Evolutionary conservation across 805 yeast species (phyloP), one percentile per base, ranked within the genome.

Genomic region (Lachancea cidri): DNA sequence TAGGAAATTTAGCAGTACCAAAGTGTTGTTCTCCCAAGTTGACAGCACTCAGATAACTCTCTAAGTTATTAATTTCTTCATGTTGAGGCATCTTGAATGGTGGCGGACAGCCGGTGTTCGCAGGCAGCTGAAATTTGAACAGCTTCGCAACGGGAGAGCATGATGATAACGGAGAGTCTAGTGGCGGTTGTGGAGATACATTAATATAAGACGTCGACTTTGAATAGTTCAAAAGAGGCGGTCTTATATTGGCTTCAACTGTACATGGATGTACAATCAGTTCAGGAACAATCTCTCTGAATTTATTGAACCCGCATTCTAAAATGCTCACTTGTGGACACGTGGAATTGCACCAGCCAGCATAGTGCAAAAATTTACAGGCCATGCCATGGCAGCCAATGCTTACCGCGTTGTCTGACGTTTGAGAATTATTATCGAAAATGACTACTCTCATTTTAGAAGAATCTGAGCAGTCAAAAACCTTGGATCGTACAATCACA

Each of bases 121-220:
- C 25, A 4, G 65, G 64, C 43, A 60, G 46, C 42, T 58, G 60
- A 39, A 60, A 58, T 36, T 56, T 58, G 18, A 57, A 53, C 20
- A 60, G 47, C 29, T 59, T 57, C 9, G 62, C 57, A 3, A 57
- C 53, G 16, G 65, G 65, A 5, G 65, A 60, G 13, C 62, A 52
- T 1, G 60, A 45, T 5, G 64, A 58, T 5, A 55, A 31, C 5
- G 64, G 62, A 0, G 60, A 56, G 4, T 47, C 57, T 15, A 43
- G 25, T 17, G 33, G 16, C 11, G 42, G 18, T n/a, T 33, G 5
- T 7, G 27, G 27, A 7, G 27, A 22, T 11, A 11, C 11, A 11
- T 11, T 22, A 11, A 22, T 22, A 11, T 22, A 22, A 11, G 27
- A 22, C 11, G 27, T 22, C 9, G 27, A 22, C 27, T 11, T 22